phyloP scores from a whole-genome alignment of 176 grass and related monocot species.

The Paspalum vaginatum region DNA sequence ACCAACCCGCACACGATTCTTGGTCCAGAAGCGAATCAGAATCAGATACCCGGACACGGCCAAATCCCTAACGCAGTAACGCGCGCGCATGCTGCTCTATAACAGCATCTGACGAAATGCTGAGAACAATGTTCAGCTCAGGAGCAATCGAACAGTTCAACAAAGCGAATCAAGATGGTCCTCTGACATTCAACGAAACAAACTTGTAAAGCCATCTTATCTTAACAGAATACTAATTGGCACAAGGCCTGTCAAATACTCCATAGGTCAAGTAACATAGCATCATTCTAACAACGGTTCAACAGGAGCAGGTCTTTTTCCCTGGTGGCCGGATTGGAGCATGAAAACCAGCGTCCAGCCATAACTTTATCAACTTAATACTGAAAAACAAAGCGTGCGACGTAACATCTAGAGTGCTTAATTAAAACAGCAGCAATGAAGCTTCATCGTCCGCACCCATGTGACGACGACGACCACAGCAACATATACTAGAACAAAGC shows the following conservation, averaged over 20 bases:
- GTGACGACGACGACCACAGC: background rate
- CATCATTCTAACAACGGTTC: slow-evolving; percentile 39
- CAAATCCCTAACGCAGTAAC: background rate
- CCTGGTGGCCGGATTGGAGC: slow-evolving; percentile 12
- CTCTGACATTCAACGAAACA: background rate
- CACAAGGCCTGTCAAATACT: slow-evolving; percentile 32
- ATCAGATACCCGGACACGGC: background rate
- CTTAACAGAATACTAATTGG: slow-evolving; percentile 8
- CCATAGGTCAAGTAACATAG: slow-evolving; percentile 30
- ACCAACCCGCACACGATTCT: background rate
- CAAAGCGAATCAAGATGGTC: background rate
- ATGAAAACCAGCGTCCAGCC: slow-evolving; percentile 52
- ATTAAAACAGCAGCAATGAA: slow-evolving; percentile 47
- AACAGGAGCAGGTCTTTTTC: slow-evolving; percentile 25
- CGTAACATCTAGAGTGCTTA: slow-evolving; percentile 36
- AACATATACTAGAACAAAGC: slow-evolving; percentile 21
- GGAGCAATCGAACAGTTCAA: background rate
- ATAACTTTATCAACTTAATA: slow-evolving; percentile 52
- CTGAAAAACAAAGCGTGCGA: slow-evolving; percentile 9
- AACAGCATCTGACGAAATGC: background rate
- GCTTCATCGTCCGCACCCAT: slow-evolving; percentile 10
- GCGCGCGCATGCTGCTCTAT: background rate
- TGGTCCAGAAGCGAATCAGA: background rate
- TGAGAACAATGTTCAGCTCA: background rate
- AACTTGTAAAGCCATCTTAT: background rate